Evolutionary conservation across 108 stramenopile species (phyloP), one percentile per base, ranked within the genome.

Genomic region (Skeletonema menzelii): DNA sequence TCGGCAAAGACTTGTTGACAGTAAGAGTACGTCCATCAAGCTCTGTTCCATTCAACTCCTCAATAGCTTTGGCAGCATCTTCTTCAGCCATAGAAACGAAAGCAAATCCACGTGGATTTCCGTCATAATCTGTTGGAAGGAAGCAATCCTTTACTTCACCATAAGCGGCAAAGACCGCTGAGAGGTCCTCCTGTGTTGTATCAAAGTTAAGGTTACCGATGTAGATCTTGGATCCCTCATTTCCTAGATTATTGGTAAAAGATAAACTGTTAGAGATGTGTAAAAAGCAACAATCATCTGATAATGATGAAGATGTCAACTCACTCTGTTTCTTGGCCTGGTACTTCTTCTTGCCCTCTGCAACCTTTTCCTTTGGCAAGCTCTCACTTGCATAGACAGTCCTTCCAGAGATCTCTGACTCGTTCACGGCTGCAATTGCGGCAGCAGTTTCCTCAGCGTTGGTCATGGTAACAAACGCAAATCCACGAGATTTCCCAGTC

Each of bases 1-100:
- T 87, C 78, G 95, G 95, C 57, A 89, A 80, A 64, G 89, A 90
- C 74, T 96, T 94, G 69, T 96, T 96, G 60, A 96, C 96, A 71
- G 86, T 90, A 59, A 96, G 84, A 30, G 89, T 92, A 28, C 96
- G 85, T 24, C 92, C 92, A 59, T 94, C 96, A 64, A 95, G 80
- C 56, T 94, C 88, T 38, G 83, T 65, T 35, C 90, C 88, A 67
- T 96, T 91, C 86, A 96, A 72, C 65, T 87, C 86, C 65, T 87
- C 82, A 76, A 96, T 96, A 46, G 93, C 93, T 67, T 84, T 84
- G 56, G 91, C 86, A 2, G 92, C 96, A 49, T 64, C 87, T 19
- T 83, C 91, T 55, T 90, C 84, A 28, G 83, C 81, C 49, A 96
- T 69, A 11, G 87, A 88, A 26, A 94, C 86, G 63, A 96, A 96